These are phyloP conservation scores for Tolypocladium nubicola DNA, from an alignment of 2,329 filamentous ascomycete species.

Conservation along the genomic window DNA sequence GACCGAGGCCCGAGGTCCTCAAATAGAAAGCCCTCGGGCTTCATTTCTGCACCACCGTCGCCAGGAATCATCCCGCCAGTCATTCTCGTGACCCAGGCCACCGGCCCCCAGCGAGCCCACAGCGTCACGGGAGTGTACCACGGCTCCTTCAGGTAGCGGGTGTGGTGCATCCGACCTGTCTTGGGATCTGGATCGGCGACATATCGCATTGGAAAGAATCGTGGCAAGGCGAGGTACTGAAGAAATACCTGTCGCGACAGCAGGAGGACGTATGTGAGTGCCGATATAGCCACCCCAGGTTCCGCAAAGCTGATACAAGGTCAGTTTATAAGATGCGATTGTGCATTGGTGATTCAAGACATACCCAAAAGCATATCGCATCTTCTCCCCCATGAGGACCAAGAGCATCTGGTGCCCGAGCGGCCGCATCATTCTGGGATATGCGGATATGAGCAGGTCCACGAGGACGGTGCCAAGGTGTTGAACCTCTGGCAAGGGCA, in stretches of 20 bases:
- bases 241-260: constrained; percentile 42
- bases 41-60: constrained; percentile 23
- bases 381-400: constrained; percentile 51
- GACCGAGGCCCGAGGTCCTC: constrained; percentile 52
- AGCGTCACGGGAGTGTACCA: constrained; percentile 52
- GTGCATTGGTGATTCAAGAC: constrained; percentile 8
- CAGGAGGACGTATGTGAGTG: constrained; percentile 36
- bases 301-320: constrained; percentile 27
- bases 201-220: constrained; percentile 28
- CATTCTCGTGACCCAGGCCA: constrained; percentile 34
- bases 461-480: constrained; percentile 48
- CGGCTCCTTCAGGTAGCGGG: constrained; percentile 49
- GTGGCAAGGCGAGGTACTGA: constrained; percentile 49
- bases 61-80: constrained; percentile 36
- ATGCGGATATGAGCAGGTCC: constrained; percentile 45
- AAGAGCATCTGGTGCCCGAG: constrained; percentile 40
- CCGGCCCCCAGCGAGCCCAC: constrained; percentile 52
- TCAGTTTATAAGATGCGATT: not conserved
- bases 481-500: constrained; percentile 37
- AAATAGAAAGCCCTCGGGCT: constrained; percentile 41
- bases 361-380: constrained; percentile 56
- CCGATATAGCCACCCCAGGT: constrained; percentile 24
- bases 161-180: constrained; percentile 39
- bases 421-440: constrained; percentile 34
- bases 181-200: constrained; percentile 38